Evolutionary conservation across 2,329 filamentous ascomycete species (phyloP).

Genomic region (Aspergillus luchuensis): DNA sequence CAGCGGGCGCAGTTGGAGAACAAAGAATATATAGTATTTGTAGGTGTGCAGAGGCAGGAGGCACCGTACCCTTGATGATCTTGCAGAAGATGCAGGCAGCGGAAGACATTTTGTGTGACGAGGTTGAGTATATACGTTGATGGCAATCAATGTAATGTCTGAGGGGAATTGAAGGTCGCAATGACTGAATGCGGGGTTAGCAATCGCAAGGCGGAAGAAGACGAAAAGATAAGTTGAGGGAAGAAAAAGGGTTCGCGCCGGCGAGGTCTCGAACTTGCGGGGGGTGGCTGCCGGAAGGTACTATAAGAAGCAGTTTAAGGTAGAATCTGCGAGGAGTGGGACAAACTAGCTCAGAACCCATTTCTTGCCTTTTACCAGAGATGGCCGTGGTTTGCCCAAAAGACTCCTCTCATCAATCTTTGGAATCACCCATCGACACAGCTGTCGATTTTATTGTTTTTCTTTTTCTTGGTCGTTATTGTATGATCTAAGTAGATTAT

Average conservation of each 20-base stretch:
- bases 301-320: slow-evolving; percentile 15
- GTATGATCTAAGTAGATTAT: background rate
- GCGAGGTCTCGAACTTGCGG: slow-evolving; percentile 34
- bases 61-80: slow-evolving; percentile 81
- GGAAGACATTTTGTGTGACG: slow-evolving; percentile 31
- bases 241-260: slow-evolving; percentile 4
- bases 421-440: slow-evolving; percentile 52
- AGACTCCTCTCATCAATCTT: slow-evolving; percentile 63
- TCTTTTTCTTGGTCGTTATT: slow-evolving; percentile 24
- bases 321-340: slow-evolving; percentile 59
- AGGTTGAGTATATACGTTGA: background rate
- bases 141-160: background rate
- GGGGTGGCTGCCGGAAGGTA: background rate
- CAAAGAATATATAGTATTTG: background rate
- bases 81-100: slow-evolving; percentile 94
- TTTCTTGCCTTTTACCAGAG: slow-evolving; percentile 81
- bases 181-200: slow-evolving; percentile 22
- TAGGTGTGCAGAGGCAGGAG: background rate
- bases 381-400: slow-evolving; percentile 68
- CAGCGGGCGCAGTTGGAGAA: slow-evolving; percentile 6
- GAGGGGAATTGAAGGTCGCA: background rate
- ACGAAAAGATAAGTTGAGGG: slow-evolving; percentile 5
- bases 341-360: slow-evolving; percentile 71
- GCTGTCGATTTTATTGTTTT: slow-evolving; percentile 45
- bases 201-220: slow-evolving; percentile 12